Percentiles rank a stretch among this genome's conserved stretches.
Conservation (phyloP, 192 early-diverging fungal species). For the Coemansia sp. region DNA sequence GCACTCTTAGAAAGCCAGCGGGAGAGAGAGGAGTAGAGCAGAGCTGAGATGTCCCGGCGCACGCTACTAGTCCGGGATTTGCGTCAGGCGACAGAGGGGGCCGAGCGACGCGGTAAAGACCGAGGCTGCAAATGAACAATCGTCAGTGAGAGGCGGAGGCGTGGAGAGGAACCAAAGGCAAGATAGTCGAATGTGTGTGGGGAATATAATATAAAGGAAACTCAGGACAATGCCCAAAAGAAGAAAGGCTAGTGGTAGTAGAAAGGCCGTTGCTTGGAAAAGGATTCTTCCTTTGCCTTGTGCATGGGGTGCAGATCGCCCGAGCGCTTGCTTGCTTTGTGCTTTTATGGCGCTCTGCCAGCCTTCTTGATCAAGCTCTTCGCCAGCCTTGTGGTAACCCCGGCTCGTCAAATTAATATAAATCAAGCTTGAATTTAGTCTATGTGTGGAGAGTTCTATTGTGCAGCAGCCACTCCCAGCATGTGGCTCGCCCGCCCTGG, state of each 20-base stretch:
- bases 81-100: background rate
- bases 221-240: background rate
- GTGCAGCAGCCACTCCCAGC: background rate
- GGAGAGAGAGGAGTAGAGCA: background rate
- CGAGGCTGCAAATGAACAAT: constrained; percentile 2
- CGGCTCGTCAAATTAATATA: background rate
- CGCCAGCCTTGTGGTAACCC: background rate
- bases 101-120: background rate
- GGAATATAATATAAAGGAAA: background rate
- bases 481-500: background rate
- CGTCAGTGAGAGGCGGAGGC: background rate
- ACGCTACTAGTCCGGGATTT: background rate
- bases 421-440: background rate
- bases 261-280: background rate
- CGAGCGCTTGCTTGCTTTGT: background rate
- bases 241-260: background rate
- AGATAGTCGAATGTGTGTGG: constrained; percentile 1
- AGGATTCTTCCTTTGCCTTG: background rate
- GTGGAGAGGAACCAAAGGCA: background rate
- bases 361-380: background rate
- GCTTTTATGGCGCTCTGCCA: background rate
- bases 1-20: background rate
- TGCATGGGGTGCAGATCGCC: constrained; percentile 1
- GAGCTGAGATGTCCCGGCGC: background rate
- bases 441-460: background rate